Evolutionary conservation across 2,329 filamentous ascomycete species (phyloP).

Genomic region (Dothideomycetidae sp.): DNA sequence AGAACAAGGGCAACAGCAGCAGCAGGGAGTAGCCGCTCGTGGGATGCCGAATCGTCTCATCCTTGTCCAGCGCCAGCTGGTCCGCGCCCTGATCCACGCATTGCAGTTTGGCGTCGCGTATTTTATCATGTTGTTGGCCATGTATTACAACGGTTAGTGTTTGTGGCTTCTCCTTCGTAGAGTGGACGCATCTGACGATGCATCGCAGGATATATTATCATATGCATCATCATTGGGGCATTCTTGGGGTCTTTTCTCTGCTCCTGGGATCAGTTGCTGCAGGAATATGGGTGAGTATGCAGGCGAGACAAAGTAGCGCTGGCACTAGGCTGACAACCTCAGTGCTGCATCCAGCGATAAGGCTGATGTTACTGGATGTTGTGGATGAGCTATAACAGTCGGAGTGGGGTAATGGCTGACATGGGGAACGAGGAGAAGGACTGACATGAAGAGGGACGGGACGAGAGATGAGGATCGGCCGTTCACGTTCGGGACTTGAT

Average conservation of each 20-base stretch:
- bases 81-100: slow-evolving; percentile 54
- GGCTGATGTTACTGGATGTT: slow-evolving; percentile 2
- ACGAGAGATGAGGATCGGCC: too few relatives aligned
- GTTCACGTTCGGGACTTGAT: too few relatives aligned
- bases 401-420: too few relatives aligned
- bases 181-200: too few relatives aligned
- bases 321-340: slow-evolving; percentile 1
- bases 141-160: slow-evolving; percentile 46
- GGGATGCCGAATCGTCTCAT: slow-evolving; percentile 31
- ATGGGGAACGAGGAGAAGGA: too few relatives aligned
- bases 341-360: neutral
- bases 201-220: slow-evolving; percentile 54
- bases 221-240: slow-evolving; percentile 65
- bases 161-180: too few relatives aligned
- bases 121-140: slow-evolving; percentile 59
- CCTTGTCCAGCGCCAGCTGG: slow-evolving; percentile 44
- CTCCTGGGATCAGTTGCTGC: slow-evolving; percentile 44
- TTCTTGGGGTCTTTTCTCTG: slow-evolving; percentile 61
- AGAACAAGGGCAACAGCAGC: neutral
- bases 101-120: slow-evolving; percentile 62
- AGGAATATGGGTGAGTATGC: slow-evolving; percentile 1
- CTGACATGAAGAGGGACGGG: too few relatives aligned
- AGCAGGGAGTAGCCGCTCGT: slow-evolving; percentile 18
- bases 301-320: slow-evolving; percentile 1
- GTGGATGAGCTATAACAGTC: too few relatives aligned